A percentile compares a stretch with the other conserved stretches of the same genome.
phyloP scores from a whole-genome alignment of 1,284 basidiomycete species.

The Erythrobasidium hasegawianum region DNA sequence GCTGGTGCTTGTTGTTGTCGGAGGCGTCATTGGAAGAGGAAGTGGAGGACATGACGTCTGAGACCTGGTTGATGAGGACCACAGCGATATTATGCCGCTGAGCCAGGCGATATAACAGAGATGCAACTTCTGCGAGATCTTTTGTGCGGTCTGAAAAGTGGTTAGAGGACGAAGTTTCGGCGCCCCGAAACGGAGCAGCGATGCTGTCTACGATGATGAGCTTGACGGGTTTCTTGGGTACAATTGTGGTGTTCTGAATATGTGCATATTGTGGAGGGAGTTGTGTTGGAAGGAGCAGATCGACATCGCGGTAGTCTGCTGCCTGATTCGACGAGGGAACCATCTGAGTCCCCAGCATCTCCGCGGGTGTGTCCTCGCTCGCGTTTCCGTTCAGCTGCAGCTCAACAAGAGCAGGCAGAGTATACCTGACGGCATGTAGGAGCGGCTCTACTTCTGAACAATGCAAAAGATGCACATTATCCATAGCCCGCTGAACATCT shows the following conservation, averaged over 20 bases:
- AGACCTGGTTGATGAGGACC: conserved; percentile 35
- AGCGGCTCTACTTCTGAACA: conserved; percentile 30
- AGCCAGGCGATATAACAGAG: conserved; percentile 12
- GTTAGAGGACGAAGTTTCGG: conserved; percentile 1
- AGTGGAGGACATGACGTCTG: conserved; percentile 21
- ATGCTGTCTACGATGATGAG: conserved; percentile 33
- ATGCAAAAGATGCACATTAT: conserved; percentile 26
- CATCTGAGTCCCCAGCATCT: too few species aligned
- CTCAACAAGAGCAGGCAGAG: conserved; percentile 26
- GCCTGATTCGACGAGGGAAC: too few species aligned
- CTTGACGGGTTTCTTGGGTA: conserved; percentile 23
- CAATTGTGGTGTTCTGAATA: too few species aligned
- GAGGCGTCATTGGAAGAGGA: neutral
- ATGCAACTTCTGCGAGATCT: conserved; percentile 18
- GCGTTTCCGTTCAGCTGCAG: neutral
- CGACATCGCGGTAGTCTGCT: too few species aligned
- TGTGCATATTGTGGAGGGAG: neutral
- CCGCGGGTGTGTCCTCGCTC: too few species aligned
- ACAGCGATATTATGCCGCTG: conserved; percentile 15
- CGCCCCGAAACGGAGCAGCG: conserved; percentile 32
- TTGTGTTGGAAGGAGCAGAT: neutral
- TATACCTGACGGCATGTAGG: conserved; percentile 30
- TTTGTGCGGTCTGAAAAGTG: conserved; percentile 19
- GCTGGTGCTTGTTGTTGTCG: neutral
- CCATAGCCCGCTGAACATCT: conserved; percentile 14